Percentiles rank a stretch among this genome's conserved stretches.
These are phyloP conservation scores for Globisporangium paroecandrum DNA, from an alignment of 352 stramenopile genomes.

Conservation along the genomic window DNA sequence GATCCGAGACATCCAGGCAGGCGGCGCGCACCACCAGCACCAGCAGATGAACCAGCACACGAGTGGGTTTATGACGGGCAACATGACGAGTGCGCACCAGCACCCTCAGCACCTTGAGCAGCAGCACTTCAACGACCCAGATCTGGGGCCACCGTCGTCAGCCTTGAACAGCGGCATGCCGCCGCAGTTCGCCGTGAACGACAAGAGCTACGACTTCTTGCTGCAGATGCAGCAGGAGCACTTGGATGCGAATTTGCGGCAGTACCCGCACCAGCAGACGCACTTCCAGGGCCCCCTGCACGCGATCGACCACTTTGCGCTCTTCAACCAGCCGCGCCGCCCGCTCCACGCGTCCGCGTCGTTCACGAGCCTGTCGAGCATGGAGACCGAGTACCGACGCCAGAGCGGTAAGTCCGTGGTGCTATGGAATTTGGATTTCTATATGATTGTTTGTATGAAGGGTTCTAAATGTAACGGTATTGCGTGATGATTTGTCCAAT, in stretches of 20 bases:
- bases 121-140: neutral
- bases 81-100: conserved; percentile 6
- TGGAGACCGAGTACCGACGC: conserved; percentile 62
- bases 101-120: neutral
- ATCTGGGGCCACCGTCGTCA: neutral
- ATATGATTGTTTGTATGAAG: neutral
- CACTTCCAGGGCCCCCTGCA: conserved; percentile 14
- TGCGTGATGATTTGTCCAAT: conserved; percentile 9
- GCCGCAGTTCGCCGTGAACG: conserved; percentile 17
- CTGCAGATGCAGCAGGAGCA: conserved; percentile 58
- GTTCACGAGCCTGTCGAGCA: conserved; percentile 68
- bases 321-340: conserved; percentile 26
- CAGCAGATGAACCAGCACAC: neutral
- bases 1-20: conserved; percentile 30
- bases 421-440: neutral
- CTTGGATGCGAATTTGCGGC: conserved; percentile 34
- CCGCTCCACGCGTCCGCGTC: conserved; percentile 65
- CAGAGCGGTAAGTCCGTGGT: conserved; percentile 31
- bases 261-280: conserved; percentile 36
- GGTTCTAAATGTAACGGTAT: neutral
- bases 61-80: conserved; percentile 1
- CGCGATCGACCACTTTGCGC: conserved; percentile 18
- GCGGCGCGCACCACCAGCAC: neutral
- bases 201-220: conserved; percentile 52
- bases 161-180: conserved; percentile 4